Conservation (phyloP, 202 grass and related monocot genomes). For the Tripidium arundinaceum region DNA sequence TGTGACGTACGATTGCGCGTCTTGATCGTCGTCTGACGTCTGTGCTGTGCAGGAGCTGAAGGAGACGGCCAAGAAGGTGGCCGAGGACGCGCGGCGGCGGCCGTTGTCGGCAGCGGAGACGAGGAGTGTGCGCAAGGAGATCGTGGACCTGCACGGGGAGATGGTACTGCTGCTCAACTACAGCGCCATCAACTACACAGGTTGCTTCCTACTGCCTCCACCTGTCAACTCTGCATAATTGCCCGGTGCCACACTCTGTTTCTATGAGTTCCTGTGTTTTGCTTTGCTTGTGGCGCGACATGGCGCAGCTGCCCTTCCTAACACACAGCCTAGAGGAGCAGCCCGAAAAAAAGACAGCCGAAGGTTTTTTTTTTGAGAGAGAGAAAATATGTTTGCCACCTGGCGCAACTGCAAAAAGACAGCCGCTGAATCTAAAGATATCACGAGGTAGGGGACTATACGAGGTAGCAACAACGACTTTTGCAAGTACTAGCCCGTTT, state of each 20-base stretch:
- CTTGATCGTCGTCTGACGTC: background rate
- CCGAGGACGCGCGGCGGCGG: background rate
- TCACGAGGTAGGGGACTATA: too few relatives aligned
- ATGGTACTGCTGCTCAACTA: constrained; percentile 88
- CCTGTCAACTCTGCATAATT: too few relatives aligned
- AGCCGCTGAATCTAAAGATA: too few relatives aligned
- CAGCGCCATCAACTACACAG: constrained; percentile 80
- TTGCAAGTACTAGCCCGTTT: too few relatives aligned
- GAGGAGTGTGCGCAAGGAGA: constrained; percentile 48
- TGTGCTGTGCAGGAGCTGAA: constrained; percentile 51
- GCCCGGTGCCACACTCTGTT: background rate
- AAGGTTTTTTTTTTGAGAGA: too few relatives aligned
- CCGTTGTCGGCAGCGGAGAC: constrained; percentile 32
- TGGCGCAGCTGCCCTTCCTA: too few relatives aligned
- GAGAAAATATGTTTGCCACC: too few relatives aligned
- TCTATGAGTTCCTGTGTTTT: background rate
- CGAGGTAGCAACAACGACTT: too few relatives aligned
- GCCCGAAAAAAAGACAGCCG: too few relatives aligned
- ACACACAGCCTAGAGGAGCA: too few relatives aligned
- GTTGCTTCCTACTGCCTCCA: background rate
- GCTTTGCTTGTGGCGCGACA: background rate
- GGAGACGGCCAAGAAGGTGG: constrained; percentile 45
- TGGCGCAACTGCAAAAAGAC: too few relatives aligned
- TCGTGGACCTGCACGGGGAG: constrained; percentile 71
- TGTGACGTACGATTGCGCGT: too few relatives aligned